phyloP scores from a whole-genome alignment of 306 rosid genomes.

The Sindora glabra region DNA sequence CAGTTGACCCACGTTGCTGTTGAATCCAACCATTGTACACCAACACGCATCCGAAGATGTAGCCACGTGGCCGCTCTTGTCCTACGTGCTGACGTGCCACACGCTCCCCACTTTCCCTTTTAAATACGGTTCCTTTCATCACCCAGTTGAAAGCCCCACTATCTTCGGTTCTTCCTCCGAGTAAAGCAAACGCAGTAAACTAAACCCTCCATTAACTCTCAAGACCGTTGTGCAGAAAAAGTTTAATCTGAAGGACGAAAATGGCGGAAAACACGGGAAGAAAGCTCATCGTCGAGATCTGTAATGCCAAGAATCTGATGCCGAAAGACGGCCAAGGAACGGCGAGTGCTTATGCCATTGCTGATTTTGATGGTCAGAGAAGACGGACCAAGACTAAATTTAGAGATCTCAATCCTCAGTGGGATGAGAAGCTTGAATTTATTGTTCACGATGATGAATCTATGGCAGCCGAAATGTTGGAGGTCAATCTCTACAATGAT shows the following conservation, averaged over 20 bases:
- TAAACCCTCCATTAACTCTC: background rate
- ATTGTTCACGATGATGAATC: slow-evolving; percentile 47
- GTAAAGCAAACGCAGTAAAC: background rate
- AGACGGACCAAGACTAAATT: slow-evolving; percentile 64
- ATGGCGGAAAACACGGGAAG: slow-evolving; percentile 56
- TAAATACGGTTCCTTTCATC: background rate
- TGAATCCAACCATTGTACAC: background rate
- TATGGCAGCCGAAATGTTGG: slow-evolving; percentile 45
- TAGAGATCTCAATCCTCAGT: slow-evolving; percentile 77
- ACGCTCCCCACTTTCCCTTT: slow-evolving; percentile 40
- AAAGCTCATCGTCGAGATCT: slow-evolving; percentile 66
- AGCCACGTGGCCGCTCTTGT: slow-evolving; percentile 26
- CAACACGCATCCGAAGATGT: background rate
- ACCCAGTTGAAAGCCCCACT: background rate
- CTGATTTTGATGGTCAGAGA: slow-evolving; percentile 81
- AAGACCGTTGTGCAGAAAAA: background rate
- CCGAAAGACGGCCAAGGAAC: slow-evolving; percentile 98
- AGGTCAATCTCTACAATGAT: slow-evolving; percentile 74
- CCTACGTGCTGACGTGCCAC: slow-evolving; percentile 32
- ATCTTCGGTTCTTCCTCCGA: background rate
- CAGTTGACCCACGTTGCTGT: slow-evolving; percentile 8
- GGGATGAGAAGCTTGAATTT: slow-evolving; percentile 85
- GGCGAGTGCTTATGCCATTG: slow-evolving; percentile 84
- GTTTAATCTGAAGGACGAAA: background rate
- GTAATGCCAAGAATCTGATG: slow-evolving; percentile 79